Evolutionary conservation across 108 stramenopile species (phyloP), one percentile per base, ranked within the genome.

Genomic region (Fragilariopsis cylindrus): DNA sequence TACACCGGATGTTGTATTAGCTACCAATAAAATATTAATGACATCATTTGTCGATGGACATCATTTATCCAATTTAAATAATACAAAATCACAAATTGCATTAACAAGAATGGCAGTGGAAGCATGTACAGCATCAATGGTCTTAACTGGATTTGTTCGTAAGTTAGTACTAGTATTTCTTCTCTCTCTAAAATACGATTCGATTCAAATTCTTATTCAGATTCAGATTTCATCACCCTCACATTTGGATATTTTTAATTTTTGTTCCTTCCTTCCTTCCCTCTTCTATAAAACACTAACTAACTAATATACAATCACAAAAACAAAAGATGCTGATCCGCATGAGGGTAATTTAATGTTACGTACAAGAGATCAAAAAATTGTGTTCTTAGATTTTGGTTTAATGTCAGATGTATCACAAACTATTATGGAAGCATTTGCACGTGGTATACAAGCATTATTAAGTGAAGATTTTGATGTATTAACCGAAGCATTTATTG

Each of bases 281-380:
- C 30, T 30, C 30, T 30, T 30, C 30, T 30, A 30, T 30, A 30
- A 2, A 30, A 30, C 30, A 30, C 30, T 30, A 30, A 30, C 30
- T 21, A 21, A 21, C 21, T 21, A 21, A 21, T 21, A 21, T 21
- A 21, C 1, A 21, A 21, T 21, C 21, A 21, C 21, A 21, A 21
- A 21, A 21, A 21, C 21, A 21, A 1, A 21, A 21, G 30, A 78
- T 53, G 77, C 77, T 41, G 77, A 78, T 57, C 77, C 77, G 4
- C 77, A 78, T 60, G 65, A 73, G 44, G 77, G 77, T 7, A 78
- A 78, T 65, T 7, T 78, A 13, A 48, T 78, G 72, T 39, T 50
- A 13, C 50, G 69, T 4, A 13, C 13, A 1, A 71, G 56, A 7
- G 71, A 77, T 48, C 58, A 71, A 7, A 44, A 47, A 45, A 18